These are phyloP conservation scores for Aphanomyces astaci DNA, from an alignment of 352 stramenopile genomes.

Conservation along the genomic window DNA sequence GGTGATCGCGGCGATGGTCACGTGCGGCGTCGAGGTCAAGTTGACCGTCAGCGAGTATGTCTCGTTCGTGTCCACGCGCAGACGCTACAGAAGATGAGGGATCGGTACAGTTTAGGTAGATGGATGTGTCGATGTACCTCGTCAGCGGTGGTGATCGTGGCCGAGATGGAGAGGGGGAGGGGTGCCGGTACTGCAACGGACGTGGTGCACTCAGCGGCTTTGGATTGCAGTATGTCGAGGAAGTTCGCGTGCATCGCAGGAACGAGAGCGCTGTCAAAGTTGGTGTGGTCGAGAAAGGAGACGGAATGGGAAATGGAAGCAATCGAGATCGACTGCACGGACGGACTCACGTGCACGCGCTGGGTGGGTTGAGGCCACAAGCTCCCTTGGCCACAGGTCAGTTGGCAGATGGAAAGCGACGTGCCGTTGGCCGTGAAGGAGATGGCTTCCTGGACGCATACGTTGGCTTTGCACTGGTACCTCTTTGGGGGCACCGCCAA, in stretches of 20 bases:
- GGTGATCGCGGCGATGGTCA: not conserved
- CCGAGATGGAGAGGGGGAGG: not conserved
- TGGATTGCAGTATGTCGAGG: not conserved
- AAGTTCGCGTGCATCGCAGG: not conserved
- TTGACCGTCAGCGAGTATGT: slow-evolving; percentile 5
- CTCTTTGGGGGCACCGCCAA: not conserved
- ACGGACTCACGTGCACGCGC: not conserved
- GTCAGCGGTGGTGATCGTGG: not conserved
- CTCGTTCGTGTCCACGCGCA: slow-evolving; percentile 9
- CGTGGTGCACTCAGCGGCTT: slow-evolving; percentile 13
- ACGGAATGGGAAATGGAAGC: not conserved
- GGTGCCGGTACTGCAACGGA: not conserved
- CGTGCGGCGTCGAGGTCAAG: not conserved
- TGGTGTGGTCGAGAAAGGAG: not conserved
- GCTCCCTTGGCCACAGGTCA: slow-evolving; percentile 17
- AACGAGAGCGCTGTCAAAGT: not conserved
- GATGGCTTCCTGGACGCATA: not conserved
- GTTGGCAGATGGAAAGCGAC: slow-evolving; percentile 13
- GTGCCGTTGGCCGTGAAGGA: not conserved
- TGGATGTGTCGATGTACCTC: slow-evolving; percentile 2
- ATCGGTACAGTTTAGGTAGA: not conserved
- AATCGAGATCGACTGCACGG: not conserved
- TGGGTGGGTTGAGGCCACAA: slow-evolving; percentile 14
- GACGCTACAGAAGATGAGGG: not conserved
- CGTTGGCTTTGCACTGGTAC: slow-evolving; percentile 1